phyloP scores from a whole-genome alignment of 2,329 filamentous ascomycete genomes.

The Ilyonectria destructans region DNA sequence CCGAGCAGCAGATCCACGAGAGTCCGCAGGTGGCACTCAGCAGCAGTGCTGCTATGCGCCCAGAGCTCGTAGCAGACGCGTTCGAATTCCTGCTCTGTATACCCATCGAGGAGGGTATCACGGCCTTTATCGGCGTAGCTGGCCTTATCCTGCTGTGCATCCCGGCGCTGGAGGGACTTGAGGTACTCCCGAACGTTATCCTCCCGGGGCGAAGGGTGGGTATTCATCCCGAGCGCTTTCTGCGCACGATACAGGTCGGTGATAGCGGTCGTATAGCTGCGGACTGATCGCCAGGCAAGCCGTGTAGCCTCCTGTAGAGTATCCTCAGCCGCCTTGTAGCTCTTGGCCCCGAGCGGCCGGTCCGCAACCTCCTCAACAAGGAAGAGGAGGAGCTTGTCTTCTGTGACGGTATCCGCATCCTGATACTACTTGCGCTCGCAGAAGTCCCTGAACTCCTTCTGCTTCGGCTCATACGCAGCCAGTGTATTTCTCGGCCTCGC shows the following conservation, averaged over 20 bases:
- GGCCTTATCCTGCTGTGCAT: too few relatives aligned
- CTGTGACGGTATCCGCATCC: too few relatives aligned
- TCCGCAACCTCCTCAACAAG: too few relatives aligned
- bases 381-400: too few relatives aligned
- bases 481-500: background rate
- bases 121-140: too few relatives aligned
- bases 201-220: too few relatives aligned
- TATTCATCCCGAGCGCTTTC: slow-evolving; percentile 5
- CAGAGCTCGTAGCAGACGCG: background rate
- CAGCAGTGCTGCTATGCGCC: background rate
- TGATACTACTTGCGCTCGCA: too few relatives aligned
- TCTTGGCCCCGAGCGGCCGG: too few relatives aligned
- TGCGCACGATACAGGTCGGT: background rate
- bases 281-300: background rate
- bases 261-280: slow-evolving; percentile 3
- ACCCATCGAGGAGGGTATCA: background rate
- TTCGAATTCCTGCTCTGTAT: slow-evolving; percentile 1
- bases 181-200: too few relatives aligned
- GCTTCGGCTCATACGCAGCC: background rate
- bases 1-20: background rate
- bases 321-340: background rate
- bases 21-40: background rate
- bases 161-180: too few relatives aligned
- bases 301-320: background rate
- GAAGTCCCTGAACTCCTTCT: background rate